A percentile compares a stretch with the other conserved stretches of the same genome.
phyloP scores from a whole-genome alignment of 208 protist species.

The Leishmania gerbilli region DNA sequence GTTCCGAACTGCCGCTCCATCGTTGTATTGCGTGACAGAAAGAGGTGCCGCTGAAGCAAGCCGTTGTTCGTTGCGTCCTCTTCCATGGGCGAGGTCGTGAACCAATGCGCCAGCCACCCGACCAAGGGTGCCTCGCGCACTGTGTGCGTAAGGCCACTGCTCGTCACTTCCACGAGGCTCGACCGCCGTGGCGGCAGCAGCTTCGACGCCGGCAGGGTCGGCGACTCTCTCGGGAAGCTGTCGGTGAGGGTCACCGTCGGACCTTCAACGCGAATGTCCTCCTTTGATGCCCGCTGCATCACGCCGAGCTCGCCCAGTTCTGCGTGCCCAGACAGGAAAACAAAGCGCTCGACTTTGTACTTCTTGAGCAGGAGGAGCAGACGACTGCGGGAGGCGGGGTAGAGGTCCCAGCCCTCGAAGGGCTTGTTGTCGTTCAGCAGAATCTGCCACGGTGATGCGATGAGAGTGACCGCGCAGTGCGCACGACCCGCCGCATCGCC shows the following conservation, averaged over 20 bases:
- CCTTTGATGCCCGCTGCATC: constrained; percentile 21
- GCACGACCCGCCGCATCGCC: constrained; percentile 23
- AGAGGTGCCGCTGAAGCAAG: constrained; percentile 34
- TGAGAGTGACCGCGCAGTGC: constrained; percentile 64
- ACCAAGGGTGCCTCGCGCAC: constrained; percentile 24
- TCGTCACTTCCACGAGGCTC: constrained; percentile 63
- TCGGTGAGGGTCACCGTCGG: constrained; percentile 23
- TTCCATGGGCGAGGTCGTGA: constrained; percentile 9
- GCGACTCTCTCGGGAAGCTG: constrained; percentile 11
- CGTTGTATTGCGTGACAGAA: constrained; percentile 23
- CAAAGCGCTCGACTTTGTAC: constrained; percentile 43
- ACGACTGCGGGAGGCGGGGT: constrained; percentile 47
- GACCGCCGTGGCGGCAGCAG: constrained; percentile 25
- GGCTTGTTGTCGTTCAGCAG: constrained; percentile 80
- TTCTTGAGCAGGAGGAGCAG: constrained; percentile 60
- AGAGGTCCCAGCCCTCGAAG: constrained; percentile 66
- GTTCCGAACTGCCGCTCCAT: constrained; percentile 43
- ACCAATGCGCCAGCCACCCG: constrained; percentile 22
- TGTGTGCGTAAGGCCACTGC: constrained; percentile 66
- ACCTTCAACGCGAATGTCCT: constrained; percentile 14
- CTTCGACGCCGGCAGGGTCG: constrained; percentile 13
- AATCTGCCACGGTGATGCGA: constrained; percentile 72
- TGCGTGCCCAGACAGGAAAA: constrained; percentile 84
- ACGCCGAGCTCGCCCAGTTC: constrained; percentile 69
- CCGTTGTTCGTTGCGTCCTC: constrained; percentile 10